These are phyloP conservation scores for Sicyos baderoa DNA, from an alignment of 306 rosid genomes.

Conservation along the genomic window DNA sequence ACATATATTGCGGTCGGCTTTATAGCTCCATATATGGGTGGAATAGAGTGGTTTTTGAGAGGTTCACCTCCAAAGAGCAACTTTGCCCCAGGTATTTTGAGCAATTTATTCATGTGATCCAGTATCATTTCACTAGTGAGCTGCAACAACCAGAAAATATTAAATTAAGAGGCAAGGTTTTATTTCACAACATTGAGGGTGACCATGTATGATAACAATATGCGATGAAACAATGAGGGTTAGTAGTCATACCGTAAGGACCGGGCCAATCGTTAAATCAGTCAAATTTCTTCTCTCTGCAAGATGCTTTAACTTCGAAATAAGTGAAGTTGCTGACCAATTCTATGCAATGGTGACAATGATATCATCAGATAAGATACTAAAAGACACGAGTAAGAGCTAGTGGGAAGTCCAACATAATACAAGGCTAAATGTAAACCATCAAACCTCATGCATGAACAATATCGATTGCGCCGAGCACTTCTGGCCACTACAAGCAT, in stretches of 20 bases:
- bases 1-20: slow-evolving; percentile 79
- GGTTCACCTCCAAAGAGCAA: slow-evolving; percentile 84
- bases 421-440: slow-evolving; percentile 16
- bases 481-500: slow-evolving; percentile 97
- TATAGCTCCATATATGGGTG: slow-evolving; percentile 68
- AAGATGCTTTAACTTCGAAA: slow-evolving; percentile 72
- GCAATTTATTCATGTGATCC: slow-evolving; percentile 67
- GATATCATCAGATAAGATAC: slow-evolving; percentile 15
- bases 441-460: slow-evolving; percentile 84
- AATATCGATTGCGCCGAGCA: slow-evolving; percentile 89
- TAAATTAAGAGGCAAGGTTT: not conserved
- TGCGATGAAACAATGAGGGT: not conserved
- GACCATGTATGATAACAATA: not conserved
- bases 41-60: slow-evolving; percentile 67
- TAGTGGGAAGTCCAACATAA: no score
- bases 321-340: slow-evolving; percentile 60
- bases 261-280: slow-evolving; percentile 87
- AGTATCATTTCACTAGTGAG: slow-evolving; percentile 62
- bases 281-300: slow-evolving; percentile 80
- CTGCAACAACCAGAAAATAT: slow-evolving; percentile 33
- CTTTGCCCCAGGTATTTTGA: slow-evolving; percentile 77
- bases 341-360: slow-evolving; percentile 43
- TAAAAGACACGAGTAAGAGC: no score
- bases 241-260: slow-evolving; percentile 57
- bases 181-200: not conserved